Percentiles rank a stretch among this genome's conserved stretches.
Evolutionary conservation across 2,329 filamentous ascomycete genomes (phyloP).

Genomic region (Monosporascus sp.): DNA sequence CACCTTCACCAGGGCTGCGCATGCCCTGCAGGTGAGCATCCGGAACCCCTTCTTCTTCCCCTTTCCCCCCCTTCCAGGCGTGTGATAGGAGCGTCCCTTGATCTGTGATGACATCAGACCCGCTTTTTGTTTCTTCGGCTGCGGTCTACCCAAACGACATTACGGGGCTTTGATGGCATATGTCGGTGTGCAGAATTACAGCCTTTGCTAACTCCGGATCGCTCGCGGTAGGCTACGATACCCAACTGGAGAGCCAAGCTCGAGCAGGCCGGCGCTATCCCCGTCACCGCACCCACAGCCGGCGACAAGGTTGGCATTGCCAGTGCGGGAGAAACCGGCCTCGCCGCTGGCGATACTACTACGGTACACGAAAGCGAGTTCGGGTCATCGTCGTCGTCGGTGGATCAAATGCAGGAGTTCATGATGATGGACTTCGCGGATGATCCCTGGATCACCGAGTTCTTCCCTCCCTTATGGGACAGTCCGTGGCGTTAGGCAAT

Average conservation of each 20-base stretch:
- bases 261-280: constrained; percentile 9
- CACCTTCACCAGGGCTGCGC: constrained; percentile 16
- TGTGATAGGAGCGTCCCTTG: too few species aligned
- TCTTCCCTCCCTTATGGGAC: neutral
- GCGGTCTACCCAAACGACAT: too few species aligned
- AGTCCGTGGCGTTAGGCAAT: constrained; percentile 8
- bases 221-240: constrained; percentile 6
- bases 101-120: too few species aligned
- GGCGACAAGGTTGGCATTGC: neutral
- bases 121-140: too few species aligned
- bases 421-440: constrained; percentile 5
- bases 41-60: too few species aligned
- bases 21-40: constrained; percentile 7
- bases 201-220: too few species aligned
- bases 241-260: constrained; percentile 16
- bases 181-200: too few species aligned
- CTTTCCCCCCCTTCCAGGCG: too few species aligned
- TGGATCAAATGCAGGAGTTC: constrained; percentile 1
- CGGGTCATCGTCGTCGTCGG: neutral
- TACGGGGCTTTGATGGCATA: too few species aligned
- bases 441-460: constrained; percentile 5
- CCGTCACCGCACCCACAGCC: neutral
- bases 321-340: neutral
- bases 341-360: neutral
- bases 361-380: too few species aligned